phyloP scores from a whole-genome alignment of 805 yeast genomes.

The Hanseniaspora taiwanica region DNA sequence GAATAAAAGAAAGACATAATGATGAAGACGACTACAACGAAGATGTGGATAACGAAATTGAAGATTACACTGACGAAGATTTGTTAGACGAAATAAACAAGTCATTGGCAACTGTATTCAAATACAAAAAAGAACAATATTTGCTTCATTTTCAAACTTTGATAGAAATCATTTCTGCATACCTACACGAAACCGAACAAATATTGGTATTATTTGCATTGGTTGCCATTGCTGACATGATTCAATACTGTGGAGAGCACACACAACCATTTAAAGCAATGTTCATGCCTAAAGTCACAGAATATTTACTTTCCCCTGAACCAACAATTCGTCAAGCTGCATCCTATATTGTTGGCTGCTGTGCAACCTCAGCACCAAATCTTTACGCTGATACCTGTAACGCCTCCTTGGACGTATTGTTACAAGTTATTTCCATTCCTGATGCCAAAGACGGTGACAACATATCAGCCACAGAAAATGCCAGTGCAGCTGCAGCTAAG shows the following conservation, averaged over 20 bases:
- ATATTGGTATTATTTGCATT: constrained; percentile 65
- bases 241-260: constrained; percentile 65
- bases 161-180: constrained; percentile 43
- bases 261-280: constrained; percentile 51
- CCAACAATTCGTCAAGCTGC: constrained; percentile 80
- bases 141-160: constrained; percentile 51
- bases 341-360: constrained; percentile 68
- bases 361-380: constrained; percentile 70
- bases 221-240: constrained; percentile 64
- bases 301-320: constrained; percentile 48
- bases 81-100: constrained; percentile 75
- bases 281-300: constrained; percentile 52
- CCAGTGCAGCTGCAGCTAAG: constrained; percentile 72
- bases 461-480: constrained; percentile 75
- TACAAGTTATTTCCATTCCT: constrained; percentile 59
- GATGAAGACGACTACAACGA: constrained; percentile 81
- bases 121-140: constrained; percentile 42
- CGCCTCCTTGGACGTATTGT: constrained; percentile 60
- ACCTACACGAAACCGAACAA: constrained; percentile 52
- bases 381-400: constrained; percentile 49
- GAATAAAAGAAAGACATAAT: constrained; percentile 59
- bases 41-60: constrained; percentile 73
- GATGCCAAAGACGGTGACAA: constrained; percentile 82
- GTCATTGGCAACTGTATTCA: constrained; percentile 58
- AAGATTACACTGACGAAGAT: constrained; percentile 81